Evolutionary conservation across 176 grass and related monocot species (phyloP).

Genomic region (Eleusine indica): DNA sequence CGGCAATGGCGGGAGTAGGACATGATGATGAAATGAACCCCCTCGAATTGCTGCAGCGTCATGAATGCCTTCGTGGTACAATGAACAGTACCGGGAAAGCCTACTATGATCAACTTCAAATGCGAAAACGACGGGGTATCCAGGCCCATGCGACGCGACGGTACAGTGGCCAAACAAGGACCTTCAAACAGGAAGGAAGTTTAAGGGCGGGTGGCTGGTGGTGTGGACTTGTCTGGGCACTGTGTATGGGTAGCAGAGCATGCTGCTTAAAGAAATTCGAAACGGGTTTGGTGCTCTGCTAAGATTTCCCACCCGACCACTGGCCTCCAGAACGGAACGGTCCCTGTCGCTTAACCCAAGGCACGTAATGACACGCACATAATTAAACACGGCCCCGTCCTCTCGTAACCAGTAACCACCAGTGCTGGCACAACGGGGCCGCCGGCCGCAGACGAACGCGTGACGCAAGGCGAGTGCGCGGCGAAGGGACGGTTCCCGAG

Average conservation of each 20-base stretch:
- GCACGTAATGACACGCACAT: not conserved
- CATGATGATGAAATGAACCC: no score
- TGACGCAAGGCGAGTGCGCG: constrained; percentile 30
- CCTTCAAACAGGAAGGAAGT: not conserved
- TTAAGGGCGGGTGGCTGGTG: not conserved
- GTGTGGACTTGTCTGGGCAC: not conserved
- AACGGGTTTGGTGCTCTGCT: not conserved
- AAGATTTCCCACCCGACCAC: no score
- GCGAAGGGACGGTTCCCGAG: not conserved
- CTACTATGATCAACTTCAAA: not conserved
- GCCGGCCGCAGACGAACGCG: not conserved
- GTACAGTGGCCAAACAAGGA: not conserved
- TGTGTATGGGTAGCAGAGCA: not conserved
- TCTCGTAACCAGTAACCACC: not conserved
- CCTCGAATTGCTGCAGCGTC: not conserved
- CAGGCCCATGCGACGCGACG: not conserved
- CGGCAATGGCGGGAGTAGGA: not conserved
- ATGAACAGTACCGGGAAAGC: not conserved
- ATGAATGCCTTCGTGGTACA: not conserved
- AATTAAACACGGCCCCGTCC: not conserved
- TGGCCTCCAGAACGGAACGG: no score
- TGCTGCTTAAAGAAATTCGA: not conserved
- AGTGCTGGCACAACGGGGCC: not conserved
- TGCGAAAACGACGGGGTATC: constrained; percentile 1
- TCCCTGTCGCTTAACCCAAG: not conserved